These are phyloP conservation scores for Pythium folliculosum DNA, from an alignment of 352 stramenopile genomes.

Conservation along the genomic window DNA sequence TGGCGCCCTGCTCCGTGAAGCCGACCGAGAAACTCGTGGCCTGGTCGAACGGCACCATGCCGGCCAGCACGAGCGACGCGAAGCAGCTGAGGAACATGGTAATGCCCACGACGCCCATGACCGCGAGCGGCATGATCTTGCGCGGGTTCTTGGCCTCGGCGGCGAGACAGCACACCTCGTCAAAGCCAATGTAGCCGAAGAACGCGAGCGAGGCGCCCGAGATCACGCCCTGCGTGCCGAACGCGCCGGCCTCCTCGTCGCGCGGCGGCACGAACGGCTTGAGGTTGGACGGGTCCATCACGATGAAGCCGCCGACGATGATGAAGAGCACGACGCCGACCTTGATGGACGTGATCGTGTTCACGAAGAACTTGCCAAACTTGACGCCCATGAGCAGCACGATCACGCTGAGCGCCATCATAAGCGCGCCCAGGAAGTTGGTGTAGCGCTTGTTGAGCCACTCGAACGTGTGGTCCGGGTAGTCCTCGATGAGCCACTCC, in stretches of 20 bases:
- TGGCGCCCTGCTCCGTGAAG: constrained; percentile 40
- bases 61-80: constrained; percentile 85
- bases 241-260: constrained; percentile 27
- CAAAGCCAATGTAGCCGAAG: constrained; percentile 96
- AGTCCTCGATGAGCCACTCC: constrained; percentile 53
- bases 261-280: constrained; percentile 75
- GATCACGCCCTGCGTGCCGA: constrained; percentile 68
- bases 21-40: constrained; percentile 40
- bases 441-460: constrained; percentile 65
- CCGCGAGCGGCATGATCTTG: constrained; percentile 75
- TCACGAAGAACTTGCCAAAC: constrained; percentile 90
- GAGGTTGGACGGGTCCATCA: constrained; percentile 84
- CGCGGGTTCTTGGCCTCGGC: constrained; percentile 78
- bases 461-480: constrained; percentile 40
- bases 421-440: constrained; percentile 60
- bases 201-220: constrained; percentile 85
- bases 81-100: constrained; percentile 78
- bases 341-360: constrained; percentile 85
- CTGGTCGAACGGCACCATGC: constrained; percentile 50
- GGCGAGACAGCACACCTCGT: constrained; percentile 93
- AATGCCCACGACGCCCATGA: constrained; percentile 78
- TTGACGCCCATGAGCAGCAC: constrained; percentile 83
- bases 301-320: constrained; percentile 82
- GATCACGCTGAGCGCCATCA: constrained; percentile 71
- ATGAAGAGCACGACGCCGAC: constrained; percentile 91